These are phyloP conservation scores for Lactifluus hygrophoroides DNA, from an alignment of 768 basidiomycete species.

Conservation along the genomic window DNA sequence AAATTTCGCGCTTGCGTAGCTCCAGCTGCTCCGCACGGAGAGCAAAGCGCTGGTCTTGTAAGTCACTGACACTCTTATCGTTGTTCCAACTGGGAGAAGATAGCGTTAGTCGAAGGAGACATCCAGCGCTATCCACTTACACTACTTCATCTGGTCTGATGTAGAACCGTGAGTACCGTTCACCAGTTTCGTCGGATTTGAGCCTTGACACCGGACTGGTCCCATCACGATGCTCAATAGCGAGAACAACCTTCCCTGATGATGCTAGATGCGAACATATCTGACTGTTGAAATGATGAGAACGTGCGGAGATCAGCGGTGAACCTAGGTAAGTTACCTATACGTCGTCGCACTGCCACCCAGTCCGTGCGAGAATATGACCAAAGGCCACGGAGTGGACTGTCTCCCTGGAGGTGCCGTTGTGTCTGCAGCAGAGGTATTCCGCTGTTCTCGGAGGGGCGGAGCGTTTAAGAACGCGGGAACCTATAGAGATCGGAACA, in stretches of 20 bases:
- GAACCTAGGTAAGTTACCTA: too few species aligned
- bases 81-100: constrained; percentile 24
- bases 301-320: not conserved
- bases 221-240: constrained; percentile 80
- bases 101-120: not conserved
- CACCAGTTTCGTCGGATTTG: constrained; percentile 30
- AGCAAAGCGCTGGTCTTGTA: constrained; percentile 22
- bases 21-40: constrained; percentile 64
- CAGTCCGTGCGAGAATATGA: constrained; percentile 81
- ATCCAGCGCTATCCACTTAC: constrained; percentile 30
- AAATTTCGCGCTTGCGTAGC: constrained; percentile 62
- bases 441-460: not conserved
- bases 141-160: constrained; percentile 46
- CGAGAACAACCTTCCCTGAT: constrained; percentile 71
- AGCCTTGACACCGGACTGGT: constrained; percentile 46
- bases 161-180: constrained; percentile 38
- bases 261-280: constrained; percentile 66
- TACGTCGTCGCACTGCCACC: constrained; percentile 67
- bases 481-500: too few species aligned
- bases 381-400: constrained; percentile 55
- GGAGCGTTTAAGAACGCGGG: constrained; percentile 13
- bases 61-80: constrained; percentile 23
- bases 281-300: constrained; percentile 36
- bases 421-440: not conserved
- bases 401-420: not conserved